These are phyloP conservation scores for Penicillium sp. DNA, from an alignment of 2,329 filamentous ascomycete genomes.

Conservation along the genomic window DNA sequence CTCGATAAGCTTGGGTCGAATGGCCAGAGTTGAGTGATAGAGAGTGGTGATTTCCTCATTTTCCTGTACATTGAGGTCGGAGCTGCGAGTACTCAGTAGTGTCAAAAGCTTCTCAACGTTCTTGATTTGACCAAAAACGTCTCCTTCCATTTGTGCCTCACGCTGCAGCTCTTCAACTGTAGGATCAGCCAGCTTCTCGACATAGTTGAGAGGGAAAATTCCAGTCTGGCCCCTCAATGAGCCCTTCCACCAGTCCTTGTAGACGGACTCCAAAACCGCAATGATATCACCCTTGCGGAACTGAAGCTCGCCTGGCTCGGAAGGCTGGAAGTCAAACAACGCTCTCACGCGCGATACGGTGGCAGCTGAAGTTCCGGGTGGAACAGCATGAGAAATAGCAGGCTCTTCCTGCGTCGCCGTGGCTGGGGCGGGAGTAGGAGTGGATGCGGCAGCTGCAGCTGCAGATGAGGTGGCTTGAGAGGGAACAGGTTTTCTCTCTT, in stretches of 20 bases:
- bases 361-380: slow-evolving; percentile 88
- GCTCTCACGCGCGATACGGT: slow-evolving; percentile 94
- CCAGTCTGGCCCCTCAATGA: slow-evolving; percentile 92
- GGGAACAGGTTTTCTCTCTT: slow-evolving; percentile 68
- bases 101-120: slow-evolving; percentile 84
- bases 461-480: slow-evolving; percentile 22
- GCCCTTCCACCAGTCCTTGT: slow-evolving; percentile 99
- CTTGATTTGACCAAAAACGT: slow-evolving; percentile 76
- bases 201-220: slow-evolving; percentile 98
- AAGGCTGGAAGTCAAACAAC: slow-evolving; percentile 91
- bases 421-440: slow-evolving; percentile 30
- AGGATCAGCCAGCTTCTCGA: slow-evolving; percentile 94
- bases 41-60: slow-evolving; percentile 93
- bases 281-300: slow-evolving; percentile 98
- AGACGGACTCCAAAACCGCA: slow-evolving; percentile 94
- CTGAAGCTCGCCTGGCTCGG: slow-evolving; percentile 90
- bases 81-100: slow-evolving; percentile 83
- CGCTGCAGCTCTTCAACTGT: slow-evolving; percentile 92
- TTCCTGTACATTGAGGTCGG: slow-evolving; percentile 79
- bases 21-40: slow-evolving; percentile 92
- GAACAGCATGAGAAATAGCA: slow-evolving; percentile 61
- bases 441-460: slow-evolving; percentile 9
- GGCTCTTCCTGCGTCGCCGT: slow-evolving; percentile 41
- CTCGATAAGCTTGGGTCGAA: slow-evolving; percentile 95
- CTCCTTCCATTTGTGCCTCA: slow-evolving; percentile 92